Evolutionary conservation across 2,329 filamentous ascomycete genomes (phyloP).

Genomic region (Cryphonectria carpinicola): DNA sequence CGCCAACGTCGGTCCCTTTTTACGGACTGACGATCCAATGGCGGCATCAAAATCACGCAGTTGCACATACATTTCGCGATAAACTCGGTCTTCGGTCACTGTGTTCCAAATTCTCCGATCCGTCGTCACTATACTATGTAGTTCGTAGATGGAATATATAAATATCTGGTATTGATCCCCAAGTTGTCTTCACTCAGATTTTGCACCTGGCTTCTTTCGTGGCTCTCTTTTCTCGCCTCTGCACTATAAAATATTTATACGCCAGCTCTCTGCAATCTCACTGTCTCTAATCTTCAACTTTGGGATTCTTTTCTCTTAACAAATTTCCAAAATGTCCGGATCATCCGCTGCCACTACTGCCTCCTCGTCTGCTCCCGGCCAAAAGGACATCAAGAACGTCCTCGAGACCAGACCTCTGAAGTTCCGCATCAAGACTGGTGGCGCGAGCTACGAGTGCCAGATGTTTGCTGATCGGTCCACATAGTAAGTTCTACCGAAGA

Average conservation of each 20-base stretch:
- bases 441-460: slow-evolving; percentile 41
- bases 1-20: slow-evolving; percentile 4
- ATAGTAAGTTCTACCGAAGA: slow-evolving; percentile 43
- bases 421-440: slow-evolving; percentile 51
- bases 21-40: slow-evolving; percentile 17
- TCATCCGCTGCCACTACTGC: slow-evolving; percentile 12
- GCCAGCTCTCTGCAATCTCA: not conserved
- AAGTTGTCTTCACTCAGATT: not conserved
- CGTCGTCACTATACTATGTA: slow-evolving; percentile 12
- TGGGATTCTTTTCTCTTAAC: not conserved
- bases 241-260: not conserved
- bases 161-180: slow-evolving; percentile 17
- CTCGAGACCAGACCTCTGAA: slow-evolving; percentile 47
- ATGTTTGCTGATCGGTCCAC: slow-evolving; percentile 46
- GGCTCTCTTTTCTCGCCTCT: not conserved
- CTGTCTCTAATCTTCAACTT: not conserved
- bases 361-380: slow-evolving; percentile 12
- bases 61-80: slow-evolving; percentile 12
- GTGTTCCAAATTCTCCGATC: slow-evolving; percentile 6
- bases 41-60: slow-evolving; percentile 25
- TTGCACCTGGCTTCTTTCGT: too few relatives aligned
- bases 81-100: slow-evolving; percentile 22
- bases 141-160: slow-evolving; percentile 17
- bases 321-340: slow-evolving; percentile 23
- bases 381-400: slow-evolving; percentile 33